phyloP scores from a whole-genome alignment of 2,329 filamentous ascomycete genomes.

The Dactylonectria estremocensis region DNA sequence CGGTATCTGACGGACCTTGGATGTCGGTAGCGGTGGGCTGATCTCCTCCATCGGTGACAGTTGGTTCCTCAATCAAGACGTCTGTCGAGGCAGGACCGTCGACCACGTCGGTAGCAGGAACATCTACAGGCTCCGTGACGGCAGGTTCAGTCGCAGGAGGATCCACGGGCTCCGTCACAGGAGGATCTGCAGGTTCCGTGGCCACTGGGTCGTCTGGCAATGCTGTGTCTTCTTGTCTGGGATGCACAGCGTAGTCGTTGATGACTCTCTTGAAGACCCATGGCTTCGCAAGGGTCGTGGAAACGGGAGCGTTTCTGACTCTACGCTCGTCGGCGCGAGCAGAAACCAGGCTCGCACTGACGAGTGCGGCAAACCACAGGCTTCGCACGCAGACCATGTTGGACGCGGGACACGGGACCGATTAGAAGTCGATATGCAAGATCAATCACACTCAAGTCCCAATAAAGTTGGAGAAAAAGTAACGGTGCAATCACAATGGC shows the following conservation, averaged over 20 bases:
- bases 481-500: neutral
- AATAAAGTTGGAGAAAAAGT: too few species aligned
- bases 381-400: neutral
- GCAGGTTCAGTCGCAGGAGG: neutral
- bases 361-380: neutral
- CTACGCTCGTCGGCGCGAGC: neutral
- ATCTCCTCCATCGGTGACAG: conserved; percentile 5
- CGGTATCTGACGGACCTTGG: conserved; percentile 14
- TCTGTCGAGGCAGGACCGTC: neutral
- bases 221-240: neutral
- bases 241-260: neutral
- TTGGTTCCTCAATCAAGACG: neutral
- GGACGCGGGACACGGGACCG: neutral
- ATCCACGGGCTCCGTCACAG: neutral
- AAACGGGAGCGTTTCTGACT: neutral
- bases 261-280: neutral
- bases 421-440: neutral
- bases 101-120: neutral
- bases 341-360: neutral
- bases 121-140: neutral
- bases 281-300: neutral
- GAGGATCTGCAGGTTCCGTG: neutral
- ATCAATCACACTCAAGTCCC: too few species aligned
- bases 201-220: conserved; percentile 5
- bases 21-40: neutral